These are phyloP conservation scores for Cryptosporidium ubiquitum DNA, from an alignment of 169 alveolate species.

Conservation along the genomic window DNA sequence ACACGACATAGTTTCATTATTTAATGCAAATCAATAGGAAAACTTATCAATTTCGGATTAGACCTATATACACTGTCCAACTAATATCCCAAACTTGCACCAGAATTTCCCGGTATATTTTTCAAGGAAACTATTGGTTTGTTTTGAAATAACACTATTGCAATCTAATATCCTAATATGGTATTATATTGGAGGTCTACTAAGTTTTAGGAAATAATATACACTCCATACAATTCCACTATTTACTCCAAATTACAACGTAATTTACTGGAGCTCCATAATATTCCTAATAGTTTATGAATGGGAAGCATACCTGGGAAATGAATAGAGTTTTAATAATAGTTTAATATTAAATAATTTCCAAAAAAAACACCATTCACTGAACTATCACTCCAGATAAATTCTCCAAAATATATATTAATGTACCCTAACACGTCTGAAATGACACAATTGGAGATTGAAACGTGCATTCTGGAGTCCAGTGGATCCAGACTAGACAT, in stretches of 20 bases:
- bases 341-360: not conserved
- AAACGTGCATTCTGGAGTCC: constrained; percentile 71
- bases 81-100: not conserved
- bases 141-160: not conserved
- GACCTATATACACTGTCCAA: constrained; percentile 14
- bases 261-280: constrained; percentile 22
- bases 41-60: not conserved
- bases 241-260: not conserved
- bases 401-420: not conserved
- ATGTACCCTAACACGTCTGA: not conserved
- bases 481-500: constrained; percentile 64
- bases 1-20: constrained; percentile 62
- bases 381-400: not conserved
- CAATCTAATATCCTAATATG: not conserved
- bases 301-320: not conserved
- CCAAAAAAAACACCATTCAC: not conserved
- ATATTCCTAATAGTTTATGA: not conserved
- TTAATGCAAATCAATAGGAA: not conserved
- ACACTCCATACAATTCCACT: not conserved
- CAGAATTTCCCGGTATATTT: constrained; percentile 15
- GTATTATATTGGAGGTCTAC: not conserved
- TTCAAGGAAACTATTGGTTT: not conserved
- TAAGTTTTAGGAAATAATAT: not conserved
- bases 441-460: constrained; percentile 9
- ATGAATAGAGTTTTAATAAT: not conserved